Percentiles rank a stretch among this genome's conserved stretches.
Conservation (phyloP, 1,139 yeast genomes). For the Lodderomyces jiufengensis region DNA sequence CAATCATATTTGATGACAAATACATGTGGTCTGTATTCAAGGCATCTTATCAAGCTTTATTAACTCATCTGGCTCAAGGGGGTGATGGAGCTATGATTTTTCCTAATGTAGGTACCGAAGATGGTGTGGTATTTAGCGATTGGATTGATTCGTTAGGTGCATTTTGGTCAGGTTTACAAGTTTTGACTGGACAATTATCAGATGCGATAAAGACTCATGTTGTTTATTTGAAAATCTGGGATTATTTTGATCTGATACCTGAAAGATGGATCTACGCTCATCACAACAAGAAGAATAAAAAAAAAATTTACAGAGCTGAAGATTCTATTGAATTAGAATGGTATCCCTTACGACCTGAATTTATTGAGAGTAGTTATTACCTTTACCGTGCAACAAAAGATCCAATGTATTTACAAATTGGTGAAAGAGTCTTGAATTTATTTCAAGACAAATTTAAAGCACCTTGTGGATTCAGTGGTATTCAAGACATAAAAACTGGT, state of each 20-base stretch:
- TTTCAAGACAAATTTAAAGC: slow-evolving; percentile 51
- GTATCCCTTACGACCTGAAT: slow-evolving; percentile 93
- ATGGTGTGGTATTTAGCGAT: slow-evolving; percentile 48
- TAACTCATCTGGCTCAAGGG: slow-evolving; percentile 40
- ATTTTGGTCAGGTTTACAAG: slow-evolving; percentile 84
- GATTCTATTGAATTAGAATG: slow-evolving; percentile 63
- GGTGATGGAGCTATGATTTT: slow-evolving; percentile 54
- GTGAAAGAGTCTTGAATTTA: slow-evolving; percentile 57
- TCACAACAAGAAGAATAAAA: slow-evolving; percentile 9
- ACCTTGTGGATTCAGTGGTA: slow-evolving; percentile 80
- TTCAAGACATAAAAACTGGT: slow-evolving; percentile 65
- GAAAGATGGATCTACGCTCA: slow-evolving; percentile 70
- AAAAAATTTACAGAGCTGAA: slow-evolving; percentile 12
- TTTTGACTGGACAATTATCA: slow-evolving; percentile 67
- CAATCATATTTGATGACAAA: slow-evolving; percentile 69
- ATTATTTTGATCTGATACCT: slow-evolving; percentile 74
- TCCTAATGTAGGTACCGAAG: slow-evolving; percentile 52
- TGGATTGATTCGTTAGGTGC: slow-evolving; percentile 91
- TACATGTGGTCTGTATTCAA: slow-evolving; percentile 59
- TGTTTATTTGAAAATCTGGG: slow-evolving; percentile 76
- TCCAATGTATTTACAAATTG: slow-evolving; percentile 77
- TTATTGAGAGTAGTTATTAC: slow-evolving; percentile 82
- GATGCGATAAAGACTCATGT: slow-evolving; percentile 65
- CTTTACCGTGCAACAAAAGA: slow-evolving; percentile 82
- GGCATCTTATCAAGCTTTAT: slow-evolving; percentile 56